These are phyloP conservation scores for Sophora flavescens DNA, from an alignment of 306 rosid species.

Conservation along the genomic window DNA sequence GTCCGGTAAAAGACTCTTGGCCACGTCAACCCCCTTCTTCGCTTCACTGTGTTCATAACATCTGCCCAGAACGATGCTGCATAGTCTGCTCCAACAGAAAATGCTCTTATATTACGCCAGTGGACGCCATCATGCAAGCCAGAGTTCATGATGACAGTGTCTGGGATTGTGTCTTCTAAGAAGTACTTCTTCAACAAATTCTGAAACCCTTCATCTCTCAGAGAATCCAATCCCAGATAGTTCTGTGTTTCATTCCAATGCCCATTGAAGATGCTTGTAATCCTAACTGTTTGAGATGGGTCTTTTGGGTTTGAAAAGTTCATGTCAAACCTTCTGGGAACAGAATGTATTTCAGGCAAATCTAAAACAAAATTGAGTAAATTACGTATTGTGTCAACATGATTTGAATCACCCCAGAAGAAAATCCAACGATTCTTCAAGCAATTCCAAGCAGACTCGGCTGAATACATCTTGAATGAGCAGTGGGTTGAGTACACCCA, in stretches of 20 bases:
- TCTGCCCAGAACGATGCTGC: slow-evolving; percentile 93
- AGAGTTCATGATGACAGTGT: slow-evolving; percentile 87
- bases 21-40: slow-evolving; percentile 71
- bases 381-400: slow-evolving; percentile 90
- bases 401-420: slow-evolving; percentile 99
- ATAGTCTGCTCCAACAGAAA: slow-evolving; percentile 69
- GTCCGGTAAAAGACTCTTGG: slow-evolving; percentile 81
- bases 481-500: slow-evolving; percentile 97
- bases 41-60: slow-evolving; percentile 62
- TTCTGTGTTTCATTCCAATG: slow-evolving; percentile 95
- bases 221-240: slow-evolving; percentile 85
- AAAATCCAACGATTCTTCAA: slow-evolving; percentile 84
- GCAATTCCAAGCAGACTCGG: slow-evolving; percentile 93
- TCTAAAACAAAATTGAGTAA: slow-evolving; percentile 81
- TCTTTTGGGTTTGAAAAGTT: slow-evolving; percentile 82
- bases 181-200: slow-evolving; percentile 67
- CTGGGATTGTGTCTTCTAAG: slow-evolving; percentile 76
- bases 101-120: slow-evolving; percentile 75
- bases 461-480: slow-evolving; percentile 73
- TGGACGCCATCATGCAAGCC: slow-evolving; percentile 91
- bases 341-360: slow-evolving; percentile 72
- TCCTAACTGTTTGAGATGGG: slow-evolving; percentile 75
- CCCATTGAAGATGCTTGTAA: slow-evolving; percentile 95
- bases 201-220: slow-evolving; percentile 78
- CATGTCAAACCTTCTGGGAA: slow-evolving; percentile 86